phyloP scores from a whole-genome alignment of 768 basidiomycete genomes.

The Phylloporus sp. region DNA sequence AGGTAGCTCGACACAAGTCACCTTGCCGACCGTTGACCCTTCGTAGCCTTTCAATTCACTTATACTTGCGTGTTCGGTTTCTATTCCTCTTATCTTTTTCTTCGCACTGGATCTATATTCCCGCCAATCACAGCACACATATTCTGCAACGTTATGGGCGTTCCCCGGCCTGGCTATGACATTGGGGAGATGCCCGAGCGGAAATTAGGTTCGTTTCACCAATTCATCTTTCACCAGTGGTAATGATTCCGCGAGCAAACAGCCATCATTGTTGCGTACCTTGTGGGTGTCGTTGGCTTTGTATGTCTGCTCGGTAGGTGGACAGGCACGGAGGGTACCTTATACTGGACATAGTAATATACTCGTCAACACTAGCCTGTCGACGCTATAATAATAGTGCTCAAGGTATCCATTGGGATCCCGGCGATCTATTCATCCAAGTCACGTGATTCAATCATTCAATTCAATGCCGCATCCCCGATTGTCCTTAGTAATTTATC shows the following conservation, averaged over 20 bases:
- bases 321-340: conserved; percentile 38
- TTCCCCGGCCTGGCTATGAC: conserved; percentile 67
- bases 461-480: not conserved
- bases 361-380: conserved; percentile 11
- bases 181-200: conserved; percentile 47
- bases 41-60: conserved; percentile 74
- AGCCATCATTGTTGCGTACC: conserved; percentile 57
- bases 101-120: conserved; percentile 78
- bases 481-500: not conserved
- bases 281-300: conserved; percentile 59
- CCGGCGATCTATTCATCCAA: not conserved
- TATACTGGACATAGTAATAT: conserved; percentile 40
- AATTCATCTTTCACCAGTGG: conserved; percentile 10
- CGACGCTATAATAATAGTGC: conserved; percentile 2
- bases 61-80: conserved; percentile 95
- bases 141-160: conserved; percentile 93
- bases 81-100: conserved; percentile 80
- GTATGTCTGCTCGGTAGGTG: conserved; percentile 47
- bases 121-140: conserved; percentile 78
- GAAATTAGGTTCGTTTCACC: conserved; percentile 44
- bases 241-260: conserved; percentile 10
- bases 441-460: conserved; percentile 18
- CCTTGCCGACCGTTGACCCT: conserved; percentile 13
- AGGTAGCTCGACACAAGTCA: conserved; percentile 16
- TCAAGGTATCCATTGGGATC: conserved; percentile 3